These are phyloP conservation scores for Angomonas deanei DNA, from an alignment of 208 protist species.

Conservation along the genomic window DNA sequence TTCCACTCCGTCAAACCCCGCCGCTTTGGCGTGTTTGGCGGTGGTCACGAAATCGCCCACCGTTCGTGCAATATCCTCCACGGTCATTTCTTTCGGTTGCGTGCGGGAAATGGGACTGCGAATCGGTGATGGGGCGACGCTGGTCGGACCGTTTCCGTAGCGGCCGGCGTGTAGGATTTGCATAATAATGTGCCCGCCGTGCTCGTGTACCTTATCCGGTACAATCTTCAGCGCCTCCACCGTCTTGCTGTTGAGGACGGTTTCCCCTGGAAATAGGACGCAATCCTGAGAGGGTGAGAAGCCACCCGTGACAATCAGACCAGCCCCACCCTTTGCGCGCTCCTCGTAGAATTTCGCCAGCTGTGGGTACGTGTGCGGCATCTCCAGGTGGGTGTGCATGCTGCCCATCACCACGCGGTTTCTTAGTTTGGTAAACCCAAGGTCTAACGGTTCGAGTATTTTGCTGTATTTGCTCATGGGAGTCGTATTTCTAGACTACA, in stretches of 20 bases:
- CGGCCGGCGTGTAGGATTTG: conserved; percentile 82
- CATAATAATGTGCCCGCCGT: conserved; percentile 77
- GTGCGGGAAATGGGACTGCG: conserved; percentile 30
- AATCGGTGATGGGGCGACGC: conserved; percentile 51
- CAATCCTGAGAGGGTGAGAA: conserved; percentile 66
- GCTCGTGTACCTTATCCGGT: conserved; percentile 62
- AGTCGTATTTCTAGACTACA: not conserved
- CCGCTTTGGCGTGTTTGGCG: conserved; percentile 44
- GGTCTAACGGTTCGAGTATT: conserved; percentile 54
- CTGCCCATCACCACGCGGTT: conserved; percentile 88
- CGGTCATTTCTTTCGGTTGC: conserved; percentile 39
- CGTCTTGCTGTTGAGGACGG: conserved; percentile 35
- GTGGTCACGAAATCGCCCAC: conserved; percentile 47
- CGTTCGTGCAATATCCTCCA: conserved; percentile 41
- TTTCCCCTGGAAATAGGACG: conserved; percentile 39
- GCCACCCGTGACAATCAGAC: conserved; percentile 71
- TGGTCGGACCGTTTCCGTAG: conserved; percentile 45
- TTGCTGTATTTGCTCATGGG: conserved; percentile 22
- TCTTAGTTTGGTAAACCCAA: conserved; percentile 68
- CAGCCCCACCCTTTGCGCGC: conserved; percentile 56
- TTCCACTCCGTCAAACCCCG: conserved; percentile 89
- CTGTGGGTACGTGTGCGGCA: conserved; percentile 10
- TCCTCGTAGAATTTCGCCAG: conserved; percentile 55
- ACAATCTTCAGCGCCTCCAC: conserved; percentile 43
- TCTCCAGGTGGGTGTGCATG: conserved; percentile 81